A percentile compares a stretch with the other conserved stretches of the same genome.
These are phyloP conservation scores for Paracorniculantispora psalliotae DNA, from an alignment of 2,329 filamentous ascomycete genomes.

Conservation along the genomic window DNA sequence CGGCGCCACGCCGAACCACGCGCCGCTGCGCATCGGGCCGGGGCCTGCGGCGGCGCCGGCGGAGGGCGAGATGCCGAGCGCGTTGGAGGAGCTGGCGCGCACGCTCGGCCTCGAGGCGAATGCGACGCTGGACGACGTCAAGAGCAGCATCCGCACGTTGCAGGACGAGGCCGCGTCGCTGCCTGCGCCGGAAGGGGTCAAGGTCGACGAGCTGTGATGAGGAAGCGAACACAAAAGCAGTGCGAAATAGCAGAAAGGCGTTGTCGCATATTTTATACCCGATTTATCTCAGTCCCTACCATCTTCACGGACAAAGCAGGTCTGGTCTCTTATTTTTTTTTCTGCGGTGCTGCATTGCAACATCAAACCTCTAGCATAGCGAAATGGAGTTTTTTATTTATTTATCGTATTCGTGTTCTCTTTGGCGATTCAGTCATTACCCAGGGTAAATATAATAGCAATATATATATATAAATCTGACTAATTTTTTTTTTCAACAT, in stretches of 20 bases:
- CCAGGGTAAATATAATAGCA: neutral
- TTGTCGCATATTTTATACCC: neutral
- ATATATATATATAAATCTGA: too few species aligned
- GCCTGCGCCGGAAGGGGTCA: neutral
- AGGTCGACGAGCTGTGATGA: slow-evolving; percentile 6
- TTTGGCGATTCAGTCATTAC: neutral
- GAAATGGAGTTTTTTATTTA: slow-evolving; percentile 5
- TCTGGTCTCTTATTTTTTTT: neutral
- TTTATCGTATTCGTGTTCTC: neutral
- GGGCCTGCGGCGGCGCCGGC: neutral
- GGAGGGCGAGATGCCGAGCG: slow-evolving; percentile 16
- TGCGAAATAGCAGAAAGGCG: neutral
- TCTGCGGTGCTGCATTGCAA: neutral
- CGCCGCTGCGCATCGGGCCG: neutral
- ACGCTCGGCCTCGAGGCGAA: slow-evolving; percentile 30
- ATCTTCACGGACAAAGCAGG: neutral
- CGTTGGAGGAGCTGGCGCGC: slow-evolving; percentile 31
- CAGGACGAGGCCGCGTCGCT: slow-evolving; percentile 15
- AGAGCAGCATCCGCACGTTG: slow-evolving; percentile 28
- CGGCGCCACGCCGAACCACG: too few species aligned
- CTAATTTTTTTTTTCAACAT: neutral
- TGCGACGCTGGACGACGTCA: slow-evolving; percentile 32
- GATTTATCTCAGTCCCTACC: too few species aligned
- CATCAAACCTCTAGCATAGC: slow-evolving; percentile 10
- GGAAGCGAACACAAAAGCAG: neutral